A percentile compares a stretch with the other conserved stretches of the same genome.
Conservation (phyloP, 805 yeast genomes). For the Kazachstania kunashirensis region DNA sequence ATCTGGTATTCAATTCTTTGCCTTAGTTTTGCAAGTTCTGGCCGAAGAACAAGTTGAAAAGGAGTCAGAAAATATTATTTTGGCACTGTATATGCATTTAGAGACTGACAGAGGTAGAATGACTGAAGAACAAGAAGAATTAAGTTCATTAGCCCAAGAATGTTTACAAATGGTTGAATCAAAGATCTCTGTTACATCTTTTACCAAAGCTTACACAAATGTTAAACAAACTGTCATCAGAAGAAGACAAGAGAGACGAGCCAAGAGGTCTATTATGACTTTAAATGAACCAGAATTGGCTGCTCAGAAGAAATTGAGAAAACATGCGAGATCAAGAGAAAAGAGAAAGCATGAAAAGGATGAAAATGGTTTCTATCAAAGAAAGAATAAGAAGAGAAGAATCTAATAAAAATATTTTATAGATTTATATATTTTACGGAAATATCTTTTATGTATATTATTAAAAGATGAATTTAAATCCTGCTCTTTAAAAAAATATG, state of each 20-base stretch:
- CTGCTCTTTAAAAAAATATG: too few relatives aligned
- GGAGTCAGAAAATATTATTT: constrained; percentile 41
- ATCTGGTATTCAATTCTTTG: constrained; percentile 59
- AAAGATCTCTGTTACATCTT: constrained; percentile 64
- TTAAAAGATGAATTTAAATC: too few relatives aligned
- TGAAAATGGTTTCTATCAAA: constrained; percentile 63
- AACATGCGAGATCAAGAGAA: constrained; percentile 66
- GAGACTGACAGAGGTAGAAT: constrained; percentile 29
- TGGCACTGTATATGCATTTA: constrained; percentile 44
- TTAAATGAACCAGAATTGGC: constrained; percentile 71
- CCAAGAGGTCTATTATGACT: constrained; percentile 66
- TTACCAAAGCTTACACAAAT: constrained; percentile 47
- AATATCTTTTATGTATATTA: too few relatives aligned
- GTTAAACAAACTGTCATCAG: constrained; percentile 52
- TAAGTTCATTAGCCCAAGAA: constrained; percentile 47
- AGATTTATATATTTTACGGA: too few relatives aligned
- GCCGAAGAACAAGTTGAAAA: constrained; percentile 32
- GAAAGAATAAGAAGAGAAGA: constrained; percentile 43
- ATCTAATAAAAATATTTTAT: constrained; percentile 7
- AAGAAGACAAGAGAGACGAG: constrained; percentile 67
- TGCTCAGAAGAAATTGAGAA: constrained; percentile 68
- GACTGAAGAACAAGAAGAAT: constrained; percentile 40
- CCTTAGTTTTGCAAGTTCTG: constrained; percentile 49
- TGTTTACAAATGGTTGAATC: constrained; percentile 57
- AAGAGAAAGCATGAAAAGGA: constrained; percentile 68